phyloP scores from a whole-genome alignment of 352 stramenopile species.

The Globisporangium splendens region DNA sequence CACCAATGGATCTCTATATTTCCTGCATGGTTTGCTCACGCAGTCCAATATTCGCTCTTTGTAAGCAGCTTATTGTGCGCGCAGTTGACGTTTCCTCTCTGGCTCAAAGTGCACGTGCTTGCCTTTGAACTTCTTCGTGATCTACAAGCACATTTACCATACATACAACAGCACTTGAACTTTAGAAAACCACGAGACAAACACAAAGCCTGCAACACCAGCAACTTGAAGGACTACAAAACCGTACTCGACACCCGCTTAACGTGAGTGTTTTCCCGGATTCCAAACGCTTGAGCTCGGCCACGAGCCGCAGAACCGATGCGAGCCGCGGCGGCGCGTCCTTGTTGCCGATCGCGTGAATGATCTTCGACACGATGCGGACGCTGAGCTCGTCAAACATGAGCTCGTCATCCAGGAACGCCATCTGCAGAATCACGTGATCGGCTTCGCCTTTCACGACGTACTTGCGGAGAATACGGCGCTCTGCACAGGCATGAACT shows the following conservation, averaged over 20 bases:
- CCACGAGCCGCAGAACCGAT: slow-evolving; percentile 40
- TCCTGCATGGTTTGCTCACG: too few species aligned
- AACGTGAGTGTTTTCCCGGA: slow-evolving; percentile 72
- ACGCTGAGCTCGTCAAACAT: slow-evolving; percentile 70
- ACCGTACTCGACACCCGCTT: slow-evolving; percentile 57
- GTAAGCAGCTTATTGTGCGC: too few species aligned
- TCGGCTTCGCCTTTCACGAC: slow-evolving; percentile 16
- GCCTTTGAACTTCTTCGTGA: slow-evolving; percentile 36
- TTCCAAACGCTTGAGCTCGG: slow-evolving; percentile 39
- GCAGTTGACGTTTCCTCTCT: slow-evolving; percentile 13
- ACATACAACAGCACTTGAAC: too few species aligned
- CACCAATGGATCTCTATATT: too few species aligned
- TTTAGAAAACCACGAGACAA: too few species aligned
- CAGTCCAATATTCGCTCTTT: too few species aligned
- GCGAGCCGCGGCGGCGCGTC: slow-evolving; percentile 53
- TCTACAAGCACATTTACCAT: slow-evolving; percentile 1
- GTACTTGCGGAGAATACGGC: slow-evolving; percentile 44
- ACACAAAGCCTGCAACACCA: background rate
- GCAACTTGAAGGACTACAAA: background rate
- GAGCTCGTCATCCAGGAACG: slow-evolving; percentile 38
- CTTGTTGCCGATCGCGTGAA: slow-evolving; percentile 53
- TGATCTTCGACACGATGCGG: slow-evolving; percentile 53
- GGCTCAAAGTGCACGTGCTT: slow-evolving; percentile 31
- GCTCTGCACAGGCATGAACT: too few species aligned
- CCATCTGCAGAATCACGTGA: slow-evolving; percentile 32